Percentiles rank a stretch among this genome's conserved stretches.
These are phyloP conservation scores for Helianthus tuberosus DNA, from an alignment of 129 eudicot species.

Conservation along the genomic window DNA sequence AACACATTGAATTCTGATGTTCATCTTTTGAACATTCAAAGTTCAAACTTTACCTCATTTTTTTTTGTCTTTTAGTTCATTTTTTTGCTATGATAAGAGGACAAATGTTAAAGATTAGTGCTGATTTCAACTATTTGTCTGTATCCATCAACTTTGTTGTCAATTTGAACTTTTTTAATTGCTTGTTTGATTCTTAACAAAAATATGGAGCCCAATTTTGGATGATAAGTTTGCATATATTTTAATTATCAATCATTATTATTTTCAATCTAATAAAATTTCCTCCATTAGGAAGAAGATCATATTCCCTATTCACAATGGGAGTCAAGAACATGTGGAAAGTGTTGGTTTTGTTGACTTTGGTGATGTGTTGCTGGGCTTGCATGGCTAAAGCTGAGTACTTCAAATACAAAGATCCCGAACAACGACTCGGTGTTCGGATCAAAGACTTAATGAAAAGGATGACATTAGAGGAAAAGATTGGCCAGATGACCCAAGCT, in stretches of 20 bases:
- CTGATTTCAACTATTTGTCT: background rate
- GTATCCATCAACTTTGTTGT: background rate
- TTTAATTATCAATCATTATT: background rate
- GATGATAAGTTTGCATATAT: background rate
- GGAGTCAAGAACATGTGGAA: constrained; percentile 17
- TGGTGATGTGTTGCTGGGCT: constrained; percentile 20
- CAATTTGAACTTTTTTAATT: background rate
- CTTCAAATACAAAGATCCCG: constrained; percentile 27
- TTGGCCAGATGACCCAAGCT: constrained; percentile 32
- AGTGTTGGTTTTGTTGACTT: constrained; percentile 6
- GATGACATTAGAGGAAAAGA: constrained; percentile 32
- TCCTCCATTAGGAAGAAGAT: background rate
- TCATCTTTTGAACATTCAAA: background rate
- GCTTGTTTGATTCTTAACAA: constrained; percentile 6
- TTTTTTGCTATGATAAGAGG: background rate
- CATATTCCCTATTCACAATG: constrained; percentile 14
- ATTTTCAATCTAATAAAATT: background rate
- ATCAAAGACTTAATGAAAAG: constrained; percentile 32
- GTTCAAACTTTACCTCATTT: background rate
- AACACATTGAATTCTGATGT: background rate
- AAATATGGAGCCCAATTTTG: background rate
- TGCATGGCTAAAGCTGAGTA: constrained; percentile 11
- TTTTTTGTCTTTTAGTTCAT: background rate
- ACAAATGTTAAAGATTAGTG: background rate
- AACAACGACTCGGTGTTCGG: constrained; percentile 23